phyloP scores from a whole-genome alignment of 2,329 filamentous ascomycete genomes.

The Macrophomina phaseolina region DNA sequence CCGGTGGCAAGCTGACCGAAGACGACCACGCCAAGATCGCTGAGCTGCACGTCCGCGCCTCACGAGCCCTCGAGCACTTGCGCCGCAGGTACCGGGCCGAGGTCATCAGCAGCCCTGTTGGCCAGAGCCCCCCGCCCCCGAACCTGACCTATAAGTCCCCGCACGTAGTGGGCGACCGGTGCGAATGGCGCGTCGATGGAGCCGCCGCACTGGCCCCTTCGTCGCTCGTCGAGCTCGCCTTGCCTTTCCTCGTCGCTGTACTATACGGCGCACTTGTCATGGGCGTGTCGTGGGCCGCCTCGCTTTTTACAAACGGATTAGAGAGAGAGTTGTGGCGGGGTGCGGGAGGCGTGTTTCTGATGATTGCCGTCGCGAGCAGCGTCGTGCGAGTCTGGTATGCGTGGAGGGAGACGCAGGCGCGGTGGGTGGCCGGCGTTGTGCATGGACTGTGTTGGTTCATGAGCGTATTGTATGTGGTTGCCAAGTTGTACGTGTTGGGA shows the following conservation, averaged over 20 bases:
- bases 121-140: slow-evolving; percentile 5
- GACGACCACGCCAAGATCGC: slow-evolving; percentile 3
- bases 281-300: neutral
- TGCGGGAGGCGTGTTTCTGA: neutral
- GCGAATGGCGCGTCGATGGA: neutral
- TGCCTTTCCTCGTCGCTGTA: neutral
- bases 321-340: slow-evolving; percentile 36
- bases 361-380: neutral
- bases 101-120: neutral
- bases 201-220: neutral
- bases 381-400: neutral
- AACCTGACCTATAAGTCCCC: neutral
- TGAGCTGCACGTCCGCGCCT: slow-evolving; percentile 13
- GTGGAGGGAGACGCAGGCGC: neutral
- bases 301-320: slow-evolving; percentile 31
- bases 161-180: neutral
- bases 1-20: neutral
- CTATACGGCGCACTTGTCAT: neutral
- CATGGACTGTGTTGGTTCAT: neutral
- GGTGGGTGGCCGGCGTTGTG: neutral
- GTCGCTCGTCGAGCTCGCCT: neutral
- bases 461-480: neutral
- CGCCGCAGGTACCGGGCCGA: slow-evolving; percentile 3
- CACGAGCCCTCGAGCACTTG: slow-evolving; percentile 20
- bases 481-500: slow-evolving; percentile 11